Conservation (phyloP, 306 rosid species). For the Macrotyloma uniflorum region DNA sequence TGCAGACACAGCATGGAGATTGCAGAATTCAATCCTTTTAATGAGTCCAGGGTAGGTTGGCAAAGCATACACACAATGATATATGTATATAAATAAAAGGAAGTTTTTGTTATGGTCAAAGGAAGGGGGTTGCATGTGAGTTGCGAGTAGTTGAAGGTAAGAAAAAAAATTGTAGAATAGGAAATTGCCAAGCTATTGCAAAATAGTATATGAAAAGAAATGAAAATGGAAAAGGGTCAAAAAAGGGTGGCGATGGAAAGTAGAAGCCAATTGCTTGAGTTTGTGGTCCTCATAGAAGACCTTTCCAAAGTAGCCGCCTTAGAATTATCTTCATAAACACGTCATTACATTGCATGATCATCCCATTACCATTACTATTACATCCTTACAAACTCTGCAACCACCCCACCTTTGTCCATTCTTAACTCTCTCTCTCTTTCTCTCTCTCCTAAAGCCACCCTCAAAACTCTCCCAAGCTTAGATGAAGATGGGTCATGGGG, state of each 20-base stretch:
- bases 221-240: conserved; percentile 44
- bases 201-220: not conserved
- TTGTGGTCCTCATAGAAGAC: not conserved
- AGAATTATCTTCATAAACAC: conserved; percentile 23
- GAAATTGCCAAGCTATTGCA: conserved; percentile 1
- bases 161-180: not conserved
- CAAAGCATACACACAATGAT: not conserved
- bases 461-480: not conserved
- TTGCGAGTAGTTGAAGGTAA: not conserved
- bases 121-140: not conserved
- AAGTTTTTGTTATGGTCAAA: conserved; percentile 19
- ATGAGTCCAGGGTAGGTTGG: not conserved
- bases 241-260: conserved; percentile 42
- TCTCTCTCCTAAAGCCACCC: not conserved
- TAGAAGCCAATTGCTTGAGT: not conserved
- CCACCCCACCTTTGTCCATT: conserved; percentile 10
- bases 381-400: not conserved
- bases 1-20: not conserved
- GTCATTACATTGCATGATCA: not conserved
- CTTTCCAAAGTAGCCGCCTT: conserved; percentile 22
- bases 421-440: not conserved
- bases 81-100: not conserved
- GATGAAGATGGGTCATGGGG: not conserved
- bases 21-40: not conserved
- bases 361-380: not conserved